Evolutionary conservation across 2,329 filamentous ascomycete species (phyloP).

Genomic region (Coniochaeta sp.): DNA sequence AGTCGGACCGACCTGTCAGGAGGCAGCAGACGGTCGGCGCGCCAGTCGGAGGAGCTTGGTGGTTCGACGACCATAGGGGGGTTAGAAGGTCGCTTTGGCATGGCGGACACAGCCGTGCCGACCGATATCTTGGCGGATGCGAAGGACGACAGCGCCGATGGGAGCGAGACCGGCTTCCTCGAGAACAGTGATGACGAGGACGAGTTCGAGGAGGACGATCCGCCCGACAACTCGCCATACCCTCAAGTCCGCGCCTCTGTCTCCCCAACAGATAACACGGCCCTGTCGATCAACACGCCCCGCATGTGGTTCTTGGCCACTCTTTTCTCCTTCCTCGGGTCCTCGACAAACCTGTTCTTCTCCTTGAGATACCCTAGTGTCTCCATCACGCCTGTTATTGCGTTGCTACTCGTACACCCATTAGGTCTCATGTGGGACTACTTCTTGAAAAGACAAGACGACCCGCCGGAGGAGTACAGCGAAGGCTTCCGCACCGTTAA

Average conservation of each 20-base stretch:
- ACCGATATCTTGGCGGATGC: slow-evolving; percentile 35
- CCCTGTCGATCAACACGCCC: slow-evolving; percentile 77
- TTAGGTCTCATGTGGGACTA: slow-evolving; percentile 75
- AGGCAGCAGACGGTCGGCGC: slow-evolving; percentile 20
- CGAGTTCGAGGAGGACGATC: slow-evolving; percentile 37
- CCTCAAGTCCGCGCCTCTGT: slow-evolving; percentile 76
- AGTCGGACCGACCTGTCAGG: slow-evolving; percentile 10
- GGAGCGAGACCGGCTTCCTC: slow-evolving; percentile 22
- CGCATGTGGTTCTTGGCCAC: slow-evolving; percentile 82
- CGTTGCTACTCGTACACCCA: slow-evolving; percentile 75
- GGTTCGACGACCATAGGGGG: slow-evolving; percentile 43
- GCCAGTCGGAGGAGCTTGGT: slow-evolving; percentile 41
- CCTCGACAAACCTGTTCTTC: slow-evolving; percentile 82
- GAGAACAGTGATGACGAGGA: slow-evolving; percentile 28
- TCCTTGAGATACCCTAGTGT: slow-evolving; percentile 85
- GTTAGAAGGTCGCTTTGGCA: slow-evolving; percentile 43
- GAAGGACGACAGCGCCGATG: slow-evolving; percentile 21
- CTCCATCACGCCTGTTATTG: slow-evolving; percentile 83
- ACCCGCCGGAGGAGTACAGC: slow-evolving; percentile 38
- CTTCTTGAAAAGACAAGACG: slow-evolving; percentile 56
- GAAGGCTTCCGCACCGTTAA: slow-evolving; percentile 26
- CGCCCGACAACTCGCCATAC: slow-evolving; percentile 66
- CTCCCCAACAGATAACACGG: slow-evolving; percentile 64
- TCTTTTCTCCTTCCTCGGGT: slow-evolving; percentile 72
- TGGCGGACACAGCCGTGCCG: slow-evolving; percentile 39